Base-by-base conservation (phyloP, 1,284 basidiomycete species). In the Dichomitus squalens region DNA sequence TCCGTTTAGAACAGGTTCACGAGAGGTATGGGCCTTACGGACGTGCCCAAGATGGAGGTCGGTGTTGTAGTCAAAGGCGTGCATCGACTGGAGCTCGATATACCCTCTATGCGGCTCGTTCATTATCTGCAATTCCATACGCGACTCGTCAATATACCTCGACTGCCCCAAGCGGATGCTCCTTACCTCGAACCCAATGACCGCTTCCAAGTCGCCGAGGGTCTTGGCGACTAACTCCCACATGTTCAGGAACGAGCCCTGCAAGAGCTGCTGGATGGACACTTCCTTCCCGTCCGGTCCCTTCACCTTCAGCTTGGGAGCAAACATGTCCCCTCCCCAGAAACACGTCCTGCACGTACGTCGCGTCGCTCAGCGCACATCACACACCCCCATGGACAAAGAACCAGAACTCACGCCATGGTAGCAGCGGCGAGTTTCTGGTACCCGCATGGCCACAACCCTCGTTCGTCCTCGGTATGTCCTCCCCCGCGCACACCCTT, bases 61-160 rank as follows among this genome's bases (percentile, higher is more conserved):
- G 9, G 95, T 97, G 62, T 93, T 95, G 73, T 97, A 95, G 72
- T 98, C 88, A 76, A 93, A 98, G 31, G 78, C 78, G 66, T 98
- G 87, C 51, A 98, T 82, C 2, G 93, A 93, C 39, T 85, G 79
- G 3, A 96, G 76, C 55, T 90, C 85, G 59, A 97, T 86, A 69
- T 95, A 97, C 23, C 96, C 97, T 67, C 90, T 82, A 74, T 99
- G 96, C 0, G 96, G 96, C 73, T 99, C 96, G 68, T 99, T 99
- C 84, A 98, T 90, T 71, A 93, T 83, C 91, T 94, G 59, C 7
- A 33, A 36, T 2, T 5, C 6, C 11, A 33, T 9, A 25, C 41
- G 8, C 50, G 2, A 1, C 7, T 18, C 7, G 20, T 33, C 1
- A 33, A 9, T 7, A 54, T 25, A n/a, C 18, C 14, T 18, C 49